These are phyloP conservation scores for Aspergillus fructus DNA, from an alignment of 2,329 filamentous ascomycete genomes.

Conservation along the genomic window DNA sequence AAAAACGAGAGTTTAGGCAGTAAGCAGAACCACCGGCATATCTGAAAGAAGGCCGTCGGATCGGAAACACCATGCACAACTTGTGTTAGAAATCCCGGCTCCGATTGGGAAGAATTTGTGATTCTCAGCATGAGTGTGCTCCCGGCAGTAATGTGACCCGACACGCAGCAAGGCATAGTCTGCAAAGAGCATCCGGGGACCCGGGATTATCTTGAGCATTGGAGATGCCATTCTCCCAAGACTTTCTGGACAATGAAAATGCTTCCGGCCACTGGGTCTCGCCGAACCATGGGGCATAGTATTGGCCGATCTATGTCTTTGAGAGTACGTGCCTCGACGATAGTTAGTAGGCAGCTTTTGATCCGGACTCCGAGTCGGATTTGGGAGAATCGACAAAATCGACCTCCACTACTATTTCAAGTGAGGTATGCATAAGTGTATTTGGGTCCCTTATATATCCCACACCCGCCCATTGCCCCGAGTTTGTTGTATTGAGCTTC, in stretches of 20 bases:
- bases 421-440: too few relatives aligned
- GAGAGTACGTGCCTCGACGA: background rate
- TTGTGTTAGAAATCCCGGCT: background rate
- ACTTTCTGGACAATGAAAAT: background rate
- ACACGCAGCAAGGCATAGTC: background rate
- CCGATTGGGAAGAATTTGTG: background rate
- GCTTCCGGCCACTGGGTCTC: background rate
- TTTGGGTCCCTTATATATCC: too few relatives aligned
- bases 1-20: background rate
- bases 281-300: background rate
- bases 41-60: background rate
- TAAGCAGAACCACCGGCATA: background rate
- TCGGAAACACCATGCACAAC: background rate
- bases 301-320: background rate
- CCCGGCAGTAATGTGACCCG: background rate
- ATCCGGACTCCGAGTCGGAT: background rate
- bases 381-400: background rate
- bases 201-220: background rate
- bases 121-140: background rate
- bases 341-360: background rate
- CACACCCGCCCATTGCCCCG: too few relatives aligned
- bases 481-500: too few relatives aligned
- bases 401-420: too few relatives aligned
- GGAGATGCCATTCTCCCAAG: background rate
- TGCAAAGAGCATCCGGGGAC: conserved; percentile 2